These are phyloP conservation scores for Pseudogymnoascus sp. DNA, from an alignment of 2,329 filamentous ascomycete species.

Conservation along the genomic window DNA sequence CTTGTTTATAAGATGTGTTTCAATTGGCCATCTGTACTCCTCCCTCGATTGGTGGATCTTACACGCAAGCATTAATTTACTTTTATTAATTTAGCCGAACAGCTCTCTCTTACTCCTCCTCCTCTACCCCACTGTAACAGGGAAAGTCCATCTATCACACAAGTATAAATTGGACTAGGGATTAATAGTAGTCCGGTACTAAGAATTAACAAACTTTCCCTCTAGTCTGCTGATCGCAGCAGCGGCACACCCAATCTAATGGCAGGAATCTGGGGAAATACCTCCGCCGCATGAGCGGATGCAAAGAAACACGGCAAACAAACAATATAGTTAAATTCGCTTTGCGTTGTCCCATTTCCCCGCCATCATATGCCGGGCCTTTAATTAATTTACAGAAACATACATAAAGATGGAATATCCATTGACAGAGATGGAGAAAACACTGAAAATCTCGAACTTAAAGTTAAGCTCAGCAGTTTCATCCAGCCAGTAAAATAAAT, in stretches of 20 bases:
- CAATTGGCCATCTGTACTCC: background rate
- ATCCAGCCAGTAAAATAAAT: background rate
- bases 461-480: background rate
- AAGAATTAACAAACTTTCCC: background rate
- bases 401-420: background rate
- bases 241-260: background rate
- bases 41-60: slow-evolving; percentile 4
- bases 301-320: background rate
- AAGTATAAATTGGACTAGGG: slow-evolving; percentile 28
- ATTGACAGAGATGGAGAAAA: background rate
- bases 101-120: background rate
- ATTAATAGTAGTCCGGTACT: background rate
- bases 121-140: background rate
- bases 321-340: slow-evolving; percentile 2
- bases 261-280: background rate
- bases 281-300: slow-evolving; percentile 1
- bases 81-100: background rate
- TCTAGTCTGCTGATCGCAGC: background rate
- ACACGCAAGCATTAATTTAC: background rate
- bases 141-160: slow-evolving; percentile 23
- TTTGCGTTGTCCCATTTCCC: background rate
- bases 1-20: background rate
- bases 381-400: background rate
- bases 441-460: background rate
- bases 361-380: background rate